A percentile compares a stretch with the other conserved stretches of the same genome.
phyloP scores from a whole-genome alignment of 768 basidiomycete genomes.

The Termitomyces sp. region DNA sequence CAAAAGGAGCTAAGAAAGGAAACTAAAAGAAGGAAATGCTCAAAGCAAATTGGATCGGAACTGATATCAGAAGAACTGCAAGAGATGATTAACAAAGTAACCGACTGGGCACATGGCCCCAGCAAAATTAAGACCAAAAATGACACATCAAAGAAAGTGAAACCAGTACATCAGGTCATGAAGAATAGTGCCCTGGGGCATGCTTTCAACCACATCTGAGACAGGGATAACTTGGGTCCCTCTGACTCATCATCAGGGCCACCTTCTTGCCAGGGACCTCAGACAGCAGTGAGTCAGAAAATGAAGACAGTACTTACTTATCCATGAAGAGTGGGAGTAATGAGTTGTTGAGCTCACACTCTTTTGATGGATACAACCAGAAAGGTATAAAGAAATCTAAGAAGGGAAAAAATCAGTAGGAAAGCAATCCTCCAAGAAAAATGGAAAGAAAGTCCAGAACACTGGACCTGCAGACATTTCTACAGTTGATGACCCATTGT shows the following conservation, averaged over 20 bases:
- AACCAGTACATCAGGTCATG: not conserved
- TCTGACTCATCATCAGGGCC: not conserved
- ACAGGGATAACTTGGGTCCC: not conserved
- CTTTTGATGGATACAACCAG: no score
- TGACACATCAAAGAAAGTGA: not conserved
- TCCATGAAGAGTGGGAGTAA: no score
- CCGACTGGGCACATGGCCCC: not conserved
- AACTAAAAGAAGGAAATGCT: not conserved
- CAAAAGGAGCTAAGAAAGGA: not conserved
- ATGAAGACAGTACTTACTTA: no score
- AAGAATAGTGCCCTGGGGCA: not conserved
- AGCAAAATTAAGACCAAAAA: not conserved
- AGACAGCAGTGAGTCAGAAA: no score
- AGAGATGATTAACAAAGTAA: not conserved
- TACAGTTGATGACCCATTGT: conserved; percentile 13
- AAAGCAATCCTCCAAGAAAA: conserved; percentile 10
- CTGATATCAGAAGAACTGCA: not conserved
- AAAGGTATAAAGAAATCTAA: conserved; percentile 15
- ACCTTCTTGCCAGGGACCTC: not conserved
- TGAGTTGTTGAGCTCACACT: no score
- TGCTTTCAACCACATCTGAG: not conserved
- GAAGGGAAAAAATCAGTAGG: not conserved
- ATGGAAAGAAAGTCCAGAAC: conserved; percentile 11
- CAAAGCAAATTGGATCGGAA: not conserved
- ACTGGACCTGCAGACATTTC: conserved; percentile 2